phyloP scores from a whole-genome alignment of 345 rosid species.

The Salix arbutifolia region DNA sequence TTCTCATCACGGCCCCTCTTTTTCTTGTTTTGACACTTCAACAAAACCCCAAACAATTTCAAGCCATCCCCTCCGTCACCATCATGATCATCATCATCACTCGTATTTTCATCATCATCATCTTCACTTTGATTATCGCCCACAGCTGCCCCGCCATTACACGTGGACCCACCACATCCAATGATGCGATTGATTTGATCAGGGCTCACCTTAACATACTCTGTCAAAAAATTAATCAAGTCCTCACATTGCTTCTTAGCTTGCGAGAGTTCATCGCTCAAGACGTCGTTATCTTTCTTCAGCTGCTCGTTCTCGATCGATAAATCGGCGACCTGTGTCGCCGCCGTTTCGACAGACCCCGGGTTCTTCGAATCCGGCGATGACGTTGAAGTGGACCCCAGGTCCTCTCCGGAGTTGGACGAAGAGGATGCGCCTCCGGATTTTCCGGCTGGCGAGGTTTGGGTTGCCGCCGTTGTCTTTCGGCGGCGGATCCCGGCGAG shows the following conservation, averaged over 20 bases:
- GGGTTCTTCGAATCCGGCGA: conserved; percentile 75
- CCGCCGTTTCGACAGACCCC: conserved; percentile 56
- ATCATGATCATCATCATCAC: neutral
- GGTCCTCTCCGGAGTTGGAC: conserved; percentile 70
- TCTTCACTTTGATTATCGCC: neutral
- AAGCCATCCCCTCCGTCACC: conserved; percentile 31
- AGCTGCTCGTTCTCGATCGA: conserved; percentile 83
- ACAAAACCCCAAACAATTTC: conserved; percentile 84
- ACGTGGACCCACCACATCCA: conserved; percentile 28
- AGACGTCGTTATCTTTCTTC: conserved; percentile 59
- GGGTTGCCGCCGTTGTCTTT: conserved; percentile 32
- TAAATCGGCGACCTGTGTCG: conserved; percentile 43
- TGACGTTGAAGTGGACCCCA: conserved; percentile 73
- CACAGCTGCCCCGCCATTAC: conserved; percentile 8
- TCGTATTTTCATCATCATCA: neutral
- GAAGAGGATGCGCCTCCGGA: conserved; percentile 28
- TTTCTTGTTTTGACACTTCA: conserved; percentile 43
- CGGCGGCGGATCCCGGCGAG: conserved; percentile 49
- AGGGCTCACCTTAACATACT: conserved; percentile 58
- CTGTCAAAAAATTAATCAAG: conserved; percentile 55
- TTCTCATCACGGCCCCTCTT: conserved; percentile 70
- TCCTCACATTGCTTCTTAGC: conserved; percentile 76
- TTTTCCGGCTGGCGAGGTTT: conserved; percentile 25
- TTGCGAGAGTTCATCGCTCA: conserved; percentile 73
- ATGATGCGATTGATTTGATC: conserved; percentile 67